A percentile compares a stretch with the other conserved stretches of the same genome.
Conservation (phyloP, 768 basidiomycete genomes). For the Clathrus columnatus region DNA sequence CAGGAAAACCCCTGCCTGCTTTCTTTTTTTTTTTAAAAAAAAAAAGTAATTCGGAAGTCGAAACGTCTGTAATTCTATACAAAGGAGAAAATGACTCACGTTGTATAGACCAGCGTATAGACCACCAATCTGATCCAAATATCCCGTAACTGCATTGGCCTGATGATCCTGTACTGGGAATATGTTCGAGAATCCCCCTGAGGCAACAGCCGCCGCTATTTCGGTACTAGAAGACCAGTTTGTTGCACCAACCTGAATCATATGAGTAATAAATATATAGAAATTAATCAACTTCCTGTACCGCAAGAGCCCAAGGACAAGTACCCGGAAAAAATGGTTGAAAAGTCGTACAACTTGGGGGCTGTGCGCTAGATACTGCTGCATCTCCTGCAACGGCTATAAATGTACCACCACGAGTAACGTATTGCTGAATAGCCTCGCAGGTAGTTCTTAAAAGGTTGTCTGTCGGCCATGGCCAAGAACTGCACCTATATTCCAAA, state of each 20-base stretch:
- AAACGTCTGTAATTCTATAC: not conserved
- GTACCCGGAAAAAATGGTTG: slow-evolving; percentile 13
- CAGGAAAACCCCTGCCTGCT: slow-evolving; percentile 16
- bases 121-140: slow-evolving; percentile 31
- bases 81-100: not conserved
- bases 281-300: not conserved
- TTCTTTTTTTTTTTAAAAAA: too few relatives aligned
- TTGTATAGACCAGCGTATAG: not conserved
- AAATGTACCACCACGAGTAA: too few relatives aligned
- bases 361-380: too few relatives aligned
- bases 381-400: too few relatives aligned
- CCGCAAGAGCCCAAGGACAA: slow-evolving; percentile 11
- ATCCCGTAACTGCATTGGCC: slow-evolving; percentile 20
- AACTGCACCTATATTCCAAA: too few relatives aligned
- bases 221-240: slow-evolving; percentile 10
- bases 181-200: slow-evolving; percentile 16
- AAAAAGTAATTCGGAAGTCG: not conserved
- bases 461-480: too few relatives aligned
- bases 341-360: slow-evolving; percentile 12
- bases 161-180: slow-evolving; percentile 20
- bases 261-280: not conserved
- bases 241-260: slow-evolving; percentile 10
- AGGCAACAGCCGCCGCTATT: slow-evolving; percentile 12
- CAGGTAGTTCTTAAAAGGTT: too few relatives aligned
- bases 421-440: too few relatives aligned